Evolutionary conservation across 129 eudicot genomes (phyloP), one percentile per base, ranked within the genome.

Genomic region (Centaurea solstitialis): DNA sequence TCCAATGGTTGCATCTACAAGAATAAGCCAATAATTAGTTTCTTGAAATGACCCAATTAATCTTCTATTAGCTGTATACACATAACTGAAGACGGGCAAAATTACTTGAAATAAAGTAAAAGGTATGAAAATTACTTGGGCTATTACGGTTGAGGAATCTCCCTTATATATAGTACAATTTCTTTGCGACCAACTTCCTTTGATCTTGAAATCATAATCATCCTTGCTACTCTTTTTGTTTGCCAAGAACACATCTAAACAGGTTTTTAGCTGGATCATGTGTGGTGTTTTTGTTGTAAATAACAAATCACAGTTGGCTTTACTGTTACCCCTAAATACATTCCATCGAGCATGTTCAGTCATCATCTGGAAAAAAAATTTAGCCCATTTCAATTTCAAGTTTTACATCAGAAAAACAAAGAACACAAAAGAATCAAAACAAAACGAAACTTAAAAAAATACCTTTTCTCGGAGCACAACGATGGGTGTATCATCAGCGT

Each of bases 111-210:
- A 26, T n/a, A 47, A 47, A 47, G 59, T 47, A 47, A 47, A 47
- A 47, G 59, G 59, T 12, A 47, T 47, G 17, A 47, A 12, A 10
- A 47, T 47, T 47, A 12, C 59, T 47, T 75, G 69, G 45, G 79
- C 69, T 75, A 53, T 57, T 26, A 8, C 1, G 9, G 78, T 53
- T 28, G 45, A 74, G 8, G 68, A 13, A 74, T 50, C 78, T 74
- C 78, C 68, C 28, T 2, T 9, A 74, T 26, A 50, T 28, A 53
- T 53, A 17, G n/a, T 12, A 24, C 69, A 75, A 23, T n/a, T 30
- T 75, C 30, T 75, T 6, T 75, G 37, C 4, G 68, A 53, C 79
- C 69, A 75, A 30, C 50, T 53, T 75, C 79, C 79, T 57, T 28
- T 75, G 17, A 74, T 50, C 17, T 26, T 18, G 43, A 74, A 74